Evolutionary conservation across 306 rosid species (phyloP), one percentile per base, ranked within the genome.

Genomic region (Elaeagnus macrophylla): DNA sequence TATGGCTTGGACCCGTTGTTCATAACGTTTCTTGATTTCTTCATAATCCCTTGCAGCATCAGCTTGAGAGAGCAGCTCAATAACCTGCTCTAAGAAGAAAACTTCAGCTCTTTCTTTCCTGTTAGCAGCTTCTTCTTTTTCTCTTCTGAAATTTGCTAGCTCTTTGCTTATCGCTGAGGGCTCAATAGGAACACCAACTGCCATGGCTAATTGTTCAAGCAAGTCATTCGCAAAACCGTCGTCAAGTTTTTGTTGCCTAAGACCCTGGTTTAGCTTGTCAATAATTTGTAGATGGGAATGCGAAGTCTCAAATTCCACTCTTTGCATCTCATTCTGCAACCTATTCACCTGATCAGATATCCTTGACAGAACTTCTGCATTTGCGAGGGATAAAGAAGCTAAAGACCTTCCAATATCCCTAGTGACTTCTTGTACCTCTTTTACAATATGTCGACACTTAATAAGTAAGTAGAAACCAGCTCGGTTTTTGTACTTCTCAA

Each of bases 41-140:
- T 87, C 87, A 37, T 76, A 81, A 50, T 87, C 96, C 62, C 89
- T 75, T 5, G 96, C 96, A 39, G 96, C 94, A 63, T 87, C 94
- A 15, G 96, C 94, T 44, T 78, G 68, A 53, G 94, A 87, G 53
- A 87, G 96, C 55, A 87, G 74, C 70, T 87, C 78, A 53, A 83
- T 83, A 20, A 87, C 74, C 81, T 83, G 96, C 57, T 72, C 94
- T 66, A 87, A 59, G 59, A 87, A 75, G 58, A 77, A 38, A 46
- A 68, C 84, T 55, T 87, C 94, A 15, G 83, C 87, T 51, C 84
- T 77, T 67, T 83, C 94, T 67, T 87, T 87, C 54, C 74, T 51
- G 63, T 53, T 37, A 2, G 82, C 76, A 51, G 94, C 96, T 62
- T 83, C 96, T 71, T 87, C 94, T 54, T 81, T 83, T 54, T 87